phyloP scores from a whole-genome alignment of 2,329 filamentous ascomycete species.

The Helotiales sp. region DNA sequence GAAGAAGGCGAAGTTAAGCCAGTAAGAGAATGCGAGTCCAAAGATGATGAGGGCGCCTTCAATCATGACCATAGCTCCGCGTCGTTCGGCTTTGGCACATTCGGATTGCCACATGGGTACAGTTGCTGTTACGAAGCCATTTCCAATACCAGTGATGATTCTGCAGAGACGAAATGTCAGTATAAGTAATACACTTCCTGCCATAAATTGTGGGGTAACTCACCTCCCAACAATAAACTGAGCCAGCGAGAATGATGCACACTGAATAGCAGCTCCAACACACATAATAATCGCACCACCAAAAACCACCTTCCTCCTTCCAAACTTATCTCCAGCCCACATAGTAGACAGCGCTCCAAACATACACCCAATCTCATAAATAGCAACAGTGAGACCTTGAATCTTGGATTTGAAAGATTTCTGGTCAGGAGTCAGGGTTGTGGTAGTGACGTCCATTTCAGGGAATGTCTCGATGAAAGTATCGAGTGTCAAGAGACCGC shows the following conservation, averaged over 20 bases:
- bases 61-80: background rate
- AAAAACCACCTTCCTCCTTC: conserved; percentile 21
- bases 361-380: conserved; percentile 40
- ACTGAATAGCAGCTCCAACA: background rate
- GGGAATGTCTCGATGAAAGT: conserved; percentile 37
- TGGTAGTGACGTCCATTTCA: conserved; percentile 37
- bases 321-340: conserved; percentile 40
- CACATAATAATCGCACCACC: background rate
- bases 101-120: background rate
- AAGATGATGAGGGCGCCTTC: background rate
- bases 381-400: conserved; percentile 38
- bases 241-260: background rate
- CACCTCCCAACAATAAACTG: background rate
- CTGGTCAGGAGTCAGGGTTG: conserved; percentile 31
- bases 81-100: background rate
- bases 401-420: background rate
- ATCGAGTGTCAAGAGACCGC: conserved; percentile 29
- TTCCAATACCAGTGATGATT: background rate
- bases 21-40: background rate
- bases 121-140: background rate
- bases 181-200: too few relatives aligned
- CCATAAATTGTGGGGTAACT: too few relatives aligned
- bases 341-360: conserved; percentile 38
- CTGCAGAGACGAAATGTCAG: too few relatives aligned
- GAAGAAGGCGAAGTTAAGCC: background rate